A percentile compares a stretch with the other conserved stretches of the same genome.
phyloP scores from a whole-genome alignment of 2,329 filamentous ascomycete species.

The Colletotrichum liriopes region DNA sequence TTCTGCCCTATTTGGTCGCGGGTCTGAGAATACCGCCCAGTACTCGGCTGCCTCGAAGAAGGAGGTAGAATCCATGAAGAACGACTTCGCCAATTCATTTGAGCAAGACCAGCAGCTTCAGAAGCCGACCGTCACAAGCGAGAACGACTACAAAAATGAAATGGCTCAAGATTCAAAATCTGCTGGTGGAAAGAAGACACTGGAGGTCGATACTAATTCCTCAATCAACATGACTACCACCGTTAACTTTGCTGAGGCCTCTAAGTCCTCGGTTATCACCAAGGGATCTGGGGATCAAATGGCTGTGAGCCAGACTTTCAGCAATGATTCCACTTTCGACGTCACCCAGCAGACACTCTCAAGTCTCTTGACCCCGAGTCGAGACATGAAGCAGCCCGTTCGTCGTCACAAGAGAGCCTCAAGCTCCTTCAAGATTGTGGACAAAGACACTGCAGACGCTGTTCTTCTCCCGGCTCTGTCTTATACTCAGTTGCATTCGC shows the following conservation, averaged over 20 bases:
- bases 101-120: neutral
- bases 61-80: neutral
- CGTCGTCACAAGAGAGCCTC: slow-evolving; percentile 33
- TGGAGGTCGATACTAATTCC: neutral
- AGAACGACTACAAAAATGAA: neutral
- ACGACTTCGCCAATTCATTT: neutral
- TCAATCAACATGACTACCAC: neutral
- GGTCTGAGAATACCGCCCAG: neutral
- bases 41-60: neutral
- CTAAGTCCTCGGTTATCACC: neutral
- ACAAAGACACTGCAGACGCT: slow-evolving; percentile 10
- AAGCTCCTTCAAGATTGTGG: slow-evolving; percentile 27
- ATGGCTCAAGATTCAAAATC: neutral
- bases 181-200: neutral
- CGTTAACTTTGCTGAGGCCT: neutral
- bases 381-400: neutral
- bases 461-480: slow-evolving; percentile 16
- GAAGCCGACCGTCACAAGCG: no score
- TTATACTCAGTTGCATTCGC: neutral
- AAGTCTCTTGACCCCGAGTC: neutral
- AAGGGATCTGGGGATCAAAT: neutral
- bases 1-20: slow-evolving; percentile 24
- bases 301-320: neutral
- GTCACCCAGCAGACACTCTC: neutral
- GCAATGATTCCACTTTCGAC: neutral